Evolutionary conservation across 1,284 basidiomycete species (phyloP).

Genomic region (Cryptococcus deneoformans): DNA sequence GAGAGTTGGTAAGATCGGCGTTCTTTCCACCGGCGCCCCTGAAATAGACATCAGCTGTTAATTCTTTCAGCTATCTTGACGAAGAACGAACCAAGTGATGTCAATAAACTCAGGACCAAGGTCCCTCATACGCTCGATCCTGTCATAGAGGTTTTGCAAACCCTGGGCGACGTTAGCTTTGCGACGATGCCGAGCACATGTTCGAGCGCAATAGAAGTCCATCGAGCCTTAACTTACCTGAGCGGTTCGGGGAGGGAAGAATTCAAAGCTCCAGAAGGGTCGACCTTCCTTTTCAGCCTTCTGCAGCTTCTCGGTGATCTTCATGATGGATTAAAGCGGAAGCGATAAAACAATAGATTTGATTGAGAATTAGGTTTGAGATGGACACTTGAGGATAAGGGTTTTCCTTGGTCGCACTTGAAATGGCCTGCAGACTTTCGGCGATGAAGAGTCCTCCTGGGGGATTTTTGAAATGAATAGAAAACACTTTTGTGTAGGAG

Average conservation of each 20-base stretch:
- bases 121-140: constrained; percentile 95
- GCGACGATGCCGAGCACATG: neutral
- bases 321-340: constrained; percentile 57
- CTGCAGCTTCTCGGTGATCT: constrained; percentile 85
- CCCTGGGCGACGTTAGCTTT: constrained; percentile 56
- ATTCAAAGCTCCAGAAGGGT: constrained; percentile 95
- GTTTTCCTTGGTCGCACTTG: no score
- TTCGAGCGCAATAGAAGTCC: no score
- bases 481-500: no score
- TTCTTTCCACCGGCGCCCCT: constrained; percentile 97
- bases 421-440: no score
- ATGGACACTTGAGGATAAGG: no score
- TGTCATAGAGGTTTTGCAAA: constrained; percentile 89
- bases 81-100: constrained; percentile 76
- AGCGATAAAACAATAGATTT: no score
- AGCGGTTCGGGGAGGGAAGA: constrained; percentile 91
- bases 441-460: no score
- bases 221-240: constrained; percentile 57
- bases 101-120: constrained; percentile 98
- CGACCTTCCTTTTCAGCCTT: constrained; percentile 76
- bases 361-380: no score
- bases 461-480: no score
- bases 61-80: neutral
- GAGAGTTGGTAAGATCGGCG: constrained; percentile 86
- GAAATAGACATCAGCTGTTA: neutral